phyloP scores from a whole-genome alignment of 2,329 filamentous ascomycete species.

The Aspergillus awamori region DNA sequence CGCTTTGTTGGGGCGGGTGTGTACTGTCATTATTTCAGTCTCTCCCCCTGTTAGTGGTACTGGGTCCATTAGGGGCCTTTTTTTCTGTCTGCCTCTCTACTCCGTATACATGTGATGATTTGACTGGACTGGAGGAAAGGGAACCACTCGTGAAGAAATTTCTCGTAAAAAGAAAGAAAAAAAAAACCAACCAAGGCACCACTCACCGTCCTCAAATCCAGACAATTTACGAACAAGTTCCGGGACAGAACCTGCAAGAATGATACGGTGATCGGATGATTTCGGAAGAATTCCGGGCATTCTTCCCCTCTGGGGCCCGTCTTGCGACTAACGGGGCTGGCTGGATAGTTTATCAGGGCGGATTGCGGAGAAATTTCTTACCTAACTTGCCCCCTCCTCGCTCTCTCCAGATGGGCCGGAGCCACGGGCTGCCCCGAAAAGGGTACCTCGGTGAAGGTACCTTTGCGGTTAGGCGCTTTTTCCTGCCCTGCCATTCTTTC shows the following conservation, averaged over 20 bases:
- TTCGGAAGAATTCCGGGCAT: slow-evolving; percentile 24
- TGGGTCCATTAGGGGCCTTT: background rate
- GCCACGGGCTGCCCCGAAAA: slow-evolving; percentile 16
- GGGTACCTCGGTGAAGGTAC: slow-evolving; percentile 26
- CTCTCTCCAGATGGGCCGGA: slow-evolving; percentile 5
- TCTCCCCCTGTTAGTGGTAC: no score
- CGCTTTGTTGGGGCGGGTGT: background rate
- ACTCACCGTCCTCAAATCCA: background rate
- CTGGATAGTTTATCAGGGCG: slow-evolving; percentile 7
- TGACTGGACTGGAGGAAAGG: background rate
- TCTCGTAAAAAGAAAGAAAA: background rate
- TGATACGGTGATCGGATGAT: slow-evolving; percentile 22
- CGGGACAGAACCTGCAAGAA: slow-evolving; percentile 8
- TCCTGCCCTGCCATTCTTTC: background rate
- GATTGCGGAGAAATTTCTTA: slow-evolving; percentile 27
- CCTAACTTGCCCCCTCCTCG: slow-evolving; percentile 13
- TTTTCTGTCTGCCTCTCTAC: background rate
- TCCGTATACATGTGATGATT: background rate
- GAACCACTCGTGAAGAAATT: background rate
- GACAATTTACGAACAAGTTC: background rate
- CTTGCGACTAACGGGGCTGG: slow-evolving; percentile 14
- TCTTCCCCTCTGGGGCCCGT: slow-evolving; percentile 15
- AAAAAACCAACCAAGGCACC: background rate
- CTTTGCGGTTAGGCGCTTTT: slow-evolving; percentile 4
- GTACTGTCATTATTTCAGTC: background rate